Evolutionary conservation across 768 basidiomycete species (phyloP).

Genomic region (Guyanaporus albipodus): DNA sequence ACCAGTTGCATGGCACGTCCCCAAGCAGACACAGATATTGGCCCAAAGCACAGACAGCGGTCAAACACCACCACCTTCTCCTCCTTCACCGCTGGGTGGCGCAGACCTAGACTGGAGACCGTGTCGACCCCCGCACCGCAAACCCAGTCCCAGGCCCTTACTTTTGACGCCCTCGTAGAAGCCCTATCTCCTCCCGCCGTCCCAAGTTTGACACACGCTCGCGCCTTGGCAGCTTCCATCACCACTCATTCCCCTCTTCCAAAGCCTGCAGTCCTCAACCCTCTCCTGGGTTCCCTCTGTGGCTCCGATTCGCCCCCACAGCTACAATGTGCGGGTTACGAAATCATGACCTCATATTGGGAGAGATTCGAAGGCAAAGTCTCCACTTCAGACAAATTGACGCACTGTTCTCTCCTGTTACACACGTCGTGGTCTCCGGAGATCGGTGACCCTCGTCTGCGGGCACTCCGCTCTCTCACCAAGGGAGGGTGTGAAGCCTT

Average conservation of each 20-base stretch:
- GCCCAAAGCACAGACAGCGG: conserved; percentile 34
- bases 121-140: conserved; percentile 29
- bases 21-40: conserved; percentile 30
- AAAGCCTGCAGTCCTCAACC: conserved; percentile 47
- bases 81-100: conserved; percentile 37
- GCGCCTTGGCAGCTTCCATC: conserved; percentile 51
- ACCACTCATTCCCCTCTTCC: conserved; percentile 54
- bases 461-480: conserved; percentile 63
- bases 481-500: conserved; percentile 55
- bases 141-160: conserved; percentile 22
- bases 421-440: conserved; percentile 56
- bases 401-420: conserved; percentile 63
- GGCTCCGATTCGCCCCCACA: conserved; percentile 46
- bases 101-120: conserved; percentile 31
- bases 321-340: conserved; percentile 65
- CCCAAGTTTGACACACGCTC: conserved; percentile 63
- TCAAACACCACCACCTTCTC: conserved; percentile 43
- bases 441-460: conserved; percentile 66
- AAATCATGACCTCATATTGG: conserved; percentile 67
- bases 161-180: conserved; percentile 47
- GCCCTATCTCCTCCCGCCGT: conserved; percentile 50
- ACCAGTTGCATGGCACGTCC: conserved; percentile 28
- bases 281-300: conserved; percentile 61
- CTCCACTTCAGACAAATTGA: conserved; percentile 54
- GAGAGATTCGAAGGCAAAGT: conserved; percentile 51